Evolutionary conservation across 1,284 basidiomycete genomes (phyloP), one percentile per base, ranked within the genome.

Genomic region (Trichosporon coremiiforme): DNA sequence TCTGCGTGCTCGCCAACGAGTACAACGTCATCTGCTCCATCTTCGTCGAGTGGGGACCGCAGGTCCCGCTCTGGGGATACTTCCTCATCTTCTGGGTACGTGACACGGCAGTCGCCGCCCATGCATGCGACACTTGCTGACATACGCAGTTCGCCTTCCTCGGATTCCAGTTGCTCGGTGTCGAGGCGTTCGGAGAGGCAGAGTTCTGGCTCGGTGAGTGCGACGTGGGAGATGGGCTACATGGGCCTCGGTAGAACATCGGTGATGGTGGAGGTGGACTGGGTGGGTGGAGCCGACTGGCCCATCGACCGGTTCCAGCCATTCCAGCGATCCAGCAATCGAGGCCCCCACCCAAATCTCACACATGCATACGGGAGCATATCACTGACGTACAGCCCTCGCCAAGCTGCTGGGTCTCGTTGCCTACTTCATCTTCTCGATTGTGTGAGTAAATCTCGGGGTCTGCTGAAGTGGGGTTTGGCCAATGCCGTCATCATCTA

Each of bases 401-500:
- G 45, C 74, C 55, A 75, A 75, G 55, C 66, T 79, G 53, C 53
- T 76, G 47, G 76, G 76, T 33, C 67, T 75, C 8, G 65, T 73
- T 47, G 76, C 70, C 17, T 74, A 78, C 71, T 87, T 91, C 70
- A 75, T 91, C 68, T 84, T 86, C 69, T 90, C 89, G 45, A 85
- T 91, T 57, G 80, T 90, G 70, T 87, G 90, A 70, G 89, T 90
- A 25, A 13, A 20, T 25, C 31, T 25, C 29, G 17, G 57, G 31
- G 22, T 62, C 15, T 62, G 31, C 17, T 53, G 50, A 20, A 6
- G 50, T 53, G 25, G 25, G 25, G 25, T 25, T 25, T 25, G 25
- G 25, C 25, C 25, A 25, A 60, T 31, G 55, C 55, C 55, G 55
- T 60, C 55, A 60, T 60, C 33, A 35, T 25, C 33, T 8, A 35